phyloP scores from a whole-genome alignment of 1,139 yeast genomes.

The Yamadazyma epiphylla region DNA sequence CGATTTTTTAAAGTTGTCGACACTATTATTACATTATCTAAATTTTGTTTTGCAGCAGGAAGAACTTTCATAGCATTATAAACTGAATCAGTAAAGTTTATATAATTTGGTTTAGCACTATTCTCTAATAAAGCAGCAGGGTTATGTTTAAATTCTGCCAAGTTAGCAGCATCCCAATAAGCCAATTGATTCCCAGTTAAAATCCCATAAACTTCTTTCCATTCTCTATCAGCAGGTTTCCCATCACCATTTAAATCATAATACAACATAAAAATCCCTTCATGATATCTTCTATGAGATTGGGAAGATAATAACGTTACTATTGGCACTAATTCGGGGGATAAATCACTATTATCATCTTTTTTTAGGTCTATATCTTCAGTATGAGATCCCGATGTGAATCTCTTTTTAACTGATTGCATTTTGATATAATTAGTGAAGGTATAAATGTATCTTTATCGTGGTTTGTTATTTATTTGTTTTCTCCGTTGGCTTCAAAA shows the following conservation, averaged over 20 bases:
- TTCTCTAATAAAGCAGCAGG: slow-evolving; percentile 52
- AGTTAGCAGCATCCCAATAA: slow-evolving; percentile 82
- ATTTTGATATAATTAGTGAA: slow-evolving; percentile 7
- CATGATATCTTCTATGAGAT: slow-evolving; percentile 67
- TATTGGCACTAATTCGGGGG: slow-evolving; percentile 75
- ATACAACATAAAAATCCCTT: slow-evolving; percentile 69
- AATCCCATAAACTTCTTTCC: slow-evolving; percentile 93
- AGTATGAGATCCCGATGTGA: slow-evolving; percentile 12
- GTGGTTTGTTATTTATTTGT: no score
- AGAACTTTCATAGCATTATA: slow-evolving; percentile 66
- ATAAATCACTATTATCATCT: slow-evolving; percentile 17
- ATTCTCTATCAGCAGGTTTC: slow-evolving; percentile 72
- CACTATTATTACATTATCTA: slow-evolving; percentile 76
- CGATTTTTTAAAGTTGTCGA: slow-evolving; percentile 90
- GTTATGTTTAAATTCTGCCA: slow-evolving; percentile 52
- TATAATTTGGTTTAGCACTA: slow-evolving; percentile 75
- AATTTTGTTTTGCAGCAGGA: slow-evolving; percentile 59
- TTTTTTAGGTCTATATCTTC: slow-evolving; percentile 3
- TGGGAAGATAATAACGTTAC: slow-evolving; percentile 72
- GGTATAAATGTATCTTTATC: not conserved
- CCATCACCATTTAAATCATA: slow-evolving; percentile 81
- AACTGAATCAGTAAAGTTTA: slow-evolving; percentile 89
- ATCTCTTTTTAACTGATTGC: slow-evolving; percentile 20
- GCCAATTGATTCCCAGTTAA: slow-evolving; percentile 88
- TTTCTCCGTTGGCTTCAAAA: no score